Conservation (phyloP, 2,329 filamentous ascomycete genomes). For the Aspergillus pseudoterreus region DNA sequence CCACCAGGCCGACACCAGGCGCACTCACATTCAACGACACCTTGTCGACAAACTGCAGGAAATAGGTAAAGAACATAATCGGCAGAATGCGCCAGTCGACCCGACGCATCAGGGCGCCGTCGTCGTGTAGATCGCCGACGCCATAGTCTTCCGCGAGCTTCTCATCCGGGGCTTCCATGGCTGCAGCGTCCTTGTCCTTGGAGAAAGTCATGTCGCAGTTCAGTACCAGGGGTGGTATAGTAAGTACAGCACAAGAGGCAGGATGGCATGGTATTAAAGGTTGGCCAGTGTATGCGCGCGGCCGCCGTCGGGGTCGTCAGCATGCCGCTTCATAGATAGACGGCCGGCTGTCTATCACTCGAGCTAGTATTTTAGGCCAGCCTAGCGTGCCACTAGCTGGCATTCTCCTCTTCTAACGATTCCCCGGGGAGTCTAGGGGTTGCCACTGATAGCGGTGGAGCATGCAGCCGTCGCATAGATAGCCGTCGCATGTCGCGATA, state of each 20-base stretch:
- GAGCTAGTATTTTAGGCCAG: background rate
- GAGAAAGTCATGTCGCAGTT: background rate
- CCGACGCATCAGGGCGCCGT: slow-evolving; percentile 50
- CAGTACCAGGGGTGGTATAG: background rate
- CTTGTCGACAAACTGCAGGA: slow-evolving; percentile 64
- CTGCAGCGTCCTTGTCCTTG: slow-evolving; percentile 1
- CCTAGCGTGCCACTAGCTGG: background rate
- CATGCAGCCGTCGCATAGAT: slow-evolving; percentile 26
- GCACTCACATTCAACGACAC: slow-evolving; percentile 55
- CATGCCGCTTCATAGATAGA: background rate
- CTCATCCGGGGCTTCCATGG: background rate
- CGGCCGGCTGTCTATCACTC: background rate
- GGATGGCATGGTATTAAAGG: slow-evolving; percentile 6
- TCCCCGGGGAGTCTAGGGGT: background rate
- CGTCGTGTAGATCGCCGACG: slow-evolving; percentile 33
- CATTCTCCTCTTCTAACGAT: background rate
- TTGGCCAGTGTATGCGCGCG: background rate
- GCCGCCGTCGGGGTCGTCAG: background rate
- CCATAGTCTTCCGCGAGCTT: slow-evolving; percentile 13
- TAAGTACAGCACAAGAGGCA: background rate
- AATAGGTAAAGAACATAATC: slow-evolving; percentile 60
- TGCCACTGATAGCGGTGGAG: background rate
- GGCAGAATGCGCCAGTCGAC: slow-evolving; percentile 60
- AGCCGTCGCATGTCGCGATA: slow-evolving; percentile 1
- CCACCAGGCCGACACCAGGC: background rate